These are phyloP conservation scores for Kodamaea restingae DNA, from an alignment of 805 yeast species.

Conservation along the genomic window DNA sequence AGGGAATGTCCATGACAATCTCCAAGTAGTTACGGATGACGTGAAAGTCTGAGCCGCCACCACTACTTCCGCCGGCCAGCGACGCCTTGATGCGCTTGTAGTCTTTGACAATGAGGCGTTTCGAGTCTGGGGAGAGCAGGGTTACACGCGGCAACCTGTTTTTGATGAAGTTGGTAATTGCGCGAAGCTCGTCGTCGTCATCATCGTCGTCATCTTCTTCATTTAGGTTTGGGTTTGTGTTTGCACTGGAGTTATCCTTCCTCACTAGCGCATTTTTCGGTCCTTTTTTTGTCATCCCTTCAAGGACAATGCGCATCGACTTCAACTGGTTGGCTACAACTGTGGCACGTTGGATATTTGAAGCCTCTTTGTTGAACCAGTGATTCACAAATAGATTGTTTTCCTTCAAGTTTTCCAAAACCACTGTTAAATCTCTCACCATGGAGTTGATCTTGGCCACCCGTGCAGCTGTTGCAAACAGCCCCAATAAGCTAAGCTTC, in stretches of 20 bases:
- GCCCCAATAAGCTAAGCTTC: constrained; percentile 37
- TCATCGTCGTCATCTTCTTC: constrained; percentile 35
- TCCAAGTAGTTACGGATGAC: constrained; percentile 63
- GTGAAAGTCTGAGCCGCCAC: constrained; percentile 55
- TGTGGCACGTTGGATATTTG: constrained; percentile 49
- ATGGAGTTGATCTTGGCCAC: constrained; percentile 26
- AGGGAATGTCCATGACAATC: constrained; percentile 62
- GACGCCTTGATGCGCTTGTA: constrained; percentile 52
- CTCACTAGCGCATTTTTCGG: too few relatives aligned
- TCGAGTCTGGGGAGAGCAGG: constrained; percentile 34
- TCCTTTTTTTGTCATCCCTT: constrained; percentile 34
- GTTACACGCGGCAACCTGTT: constrained; percentile 33
- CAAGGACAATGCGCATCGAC: constrained; percentile 47
- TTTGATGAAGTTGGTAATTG: constrained; percentile 34
- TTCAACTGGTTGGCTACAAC: constrained; percentile 54
- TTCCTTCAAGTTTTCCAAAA: constrained; percentile 33
- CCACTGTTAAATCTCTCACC: constrained; percentile 30
- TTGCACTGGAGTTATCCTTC: too few relatives aligned
- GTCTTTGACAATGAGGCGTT: constrained; percentile 43
- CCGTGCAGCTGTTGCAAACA: constrained; percentile 32
- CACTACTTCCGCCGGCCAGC: constrained; percentile 35
- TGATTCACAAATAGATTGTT: constrained; percentile 37
- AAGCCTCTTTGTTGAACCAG: constrained; percentile 47
- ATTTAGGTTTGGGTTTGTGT: too few relatives aligned
- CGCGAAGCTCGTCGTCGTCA: constrained; percentile 41